Evolutionary conservation across 441 rosid genomes (phyloP).

Genomic region (Bruguiera hainesii): DNA sequence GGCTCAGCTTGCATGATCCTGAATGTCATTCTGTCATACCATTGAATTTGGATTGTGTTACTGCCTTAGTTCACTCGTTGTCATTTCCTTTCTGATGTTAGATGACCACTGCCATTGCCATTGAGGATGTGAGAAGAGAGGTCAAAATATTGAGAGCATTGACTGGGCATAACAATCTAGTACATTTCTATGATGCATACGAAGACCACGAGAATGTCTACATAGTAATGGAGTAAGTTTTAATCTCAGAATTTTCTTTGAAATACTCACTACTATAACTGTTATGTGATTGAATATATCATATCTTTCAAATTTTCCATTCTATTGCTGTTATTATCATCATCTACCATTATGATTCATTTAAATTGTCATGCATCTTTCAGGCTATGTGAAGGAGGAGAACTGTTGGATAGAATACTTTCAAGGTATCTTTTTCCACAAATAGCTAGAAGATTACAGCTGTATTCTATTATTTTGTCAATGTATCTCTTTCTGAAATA

Average conservation of each 20-base stretch:
- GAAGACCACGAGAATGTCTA: constrained; percentile 91
- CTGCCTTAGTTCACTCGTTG: background rate
- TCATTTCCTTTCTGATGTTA: constrained; percentile 28
- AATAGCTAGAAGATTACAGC: background rate
- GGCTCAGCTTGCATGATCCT: background rate
- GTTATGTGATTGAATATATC: background rate
- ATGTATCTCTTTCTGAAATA: background rate
- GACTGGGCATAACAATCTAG: constrained; percentile 79
- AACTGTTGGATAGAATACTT: constrained; percentile 95
- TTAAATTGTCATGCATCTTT: constrained; percentile 15
- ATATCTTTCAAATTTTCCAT: background rate
- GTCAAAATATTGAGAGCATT: constrained; percentile 85
- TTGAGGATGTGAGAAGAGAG: constrained; percentile 97
- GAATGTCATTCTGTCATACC: background rate
- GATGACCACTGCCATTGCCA: constrained; percentile 98
- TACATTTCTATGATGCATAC: constrained; percentile 78
- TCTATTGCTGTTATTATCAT: constrained; percentile 1
- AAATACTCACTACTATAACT: background rate
- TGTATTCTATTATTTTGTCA: no score
- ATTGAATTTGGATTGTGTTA: background rate
- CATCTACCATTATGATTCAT: constrained; percentile 5
- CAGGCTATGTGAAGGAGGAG: constrained; percentile 99
- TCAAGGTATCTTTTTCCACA: constrained; percentile 57
- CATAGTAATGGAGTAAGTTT: constrained; percentile 93
- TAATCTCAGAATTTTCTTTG: constrained; percentile 3